Conservation (phyloP, 1,139 yeast genomes). For the Yamadazyma triangularis region DNA sequence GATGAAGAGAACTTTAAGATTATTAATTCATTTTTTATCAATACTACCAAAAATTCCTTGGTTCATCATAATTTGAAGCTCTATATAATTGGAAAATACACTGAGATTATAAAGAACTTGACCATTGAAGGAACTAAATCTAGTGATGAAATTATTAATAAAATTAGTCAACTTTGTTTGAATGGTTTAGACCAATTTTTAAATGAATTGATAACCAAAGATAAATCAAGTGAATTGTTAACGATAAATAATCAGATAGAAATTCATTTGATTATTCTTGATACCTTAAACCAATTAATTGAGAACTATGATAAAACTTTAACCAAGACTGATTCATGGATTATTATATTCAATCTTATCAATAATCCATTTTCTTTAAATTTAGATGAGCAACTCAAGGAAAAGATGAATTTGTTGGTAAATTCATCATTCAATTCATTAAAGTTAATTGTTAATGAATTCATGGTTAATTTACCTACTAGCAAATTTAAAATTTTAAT, state of each 20-base stretch:
- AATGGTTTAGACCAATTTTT: conserved; percentile 32
- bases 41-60: conserved; percentile 22
- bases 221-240: conserved; percentile 26
- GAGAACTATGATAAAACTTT: conserved; percentile 64
- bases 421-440: conserved; percentile 74
- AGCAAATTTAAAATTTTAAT: conserved; percentile 58
- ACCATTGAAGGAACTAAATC: conserved; percentile 33
- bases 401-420: conserved; percentile 44
- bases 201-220: conserved; percentile 14
- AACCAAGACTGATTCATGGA: conserved; percentile 55
- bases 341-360: conserved; percentile 60
- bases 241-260: conserved; percentile 57
- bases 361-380: conserved; percentile 57
- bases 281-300: conserved; percentile 62
- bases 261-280: conserved; percentile 57
- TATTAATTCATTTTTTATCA: conserved; percentile 41
- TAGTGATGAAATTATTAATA: conserved; percentile 13
- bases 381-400: conserved; percentile 19
- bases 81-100: conserved; percentile 39
- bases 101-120: conserved; percentile 41
- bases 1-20: conserved; percentile 40
- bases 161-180: conserved; percentile 17
- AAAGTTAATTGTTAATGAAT: conserved; percentile 80
- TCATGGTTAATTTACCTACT: conserved; percentile 64
- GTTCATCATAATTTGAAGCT: conserved; percentile 7